These are phyloP conservation scores for Claviceps sp. DNA, from an alignment of 2,329 filamentous ascomycete species.

Conservation along the genomic window DNA sequence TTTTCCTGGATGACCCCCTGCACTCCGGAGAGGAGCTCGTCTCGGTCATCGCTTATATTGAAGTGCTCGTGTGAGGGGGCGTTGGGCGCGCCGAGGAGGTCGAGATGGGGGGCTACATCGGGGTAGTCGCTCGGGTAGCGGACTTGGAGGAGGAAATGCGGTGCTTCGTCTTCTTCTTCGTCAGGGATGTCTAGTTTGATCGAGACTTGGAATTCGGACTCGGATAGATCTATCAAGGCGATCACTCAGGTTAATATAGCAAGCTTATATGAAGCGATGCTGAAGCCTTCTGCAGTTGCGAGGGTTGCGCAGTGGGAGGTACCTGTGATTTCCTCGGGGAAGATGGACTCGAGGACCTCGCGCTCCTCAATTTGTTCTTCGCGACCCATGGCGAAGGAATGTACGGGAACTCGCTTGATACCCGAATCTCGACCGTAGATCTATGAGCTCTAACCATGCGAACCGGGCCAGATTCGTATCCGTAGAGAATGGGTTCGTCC, in stretches of 20 bases:
- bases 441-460: too few relatives aligned
- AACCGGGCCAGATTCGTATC: neutral
- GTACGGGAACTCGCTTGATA: neutral
- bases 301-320: slow-evolving; percentile 1
- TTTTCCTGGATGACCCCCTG: slow-evolving; percentile 76
- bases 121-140: slow-evolving; percentile 86
- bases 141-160: slow-evolving; percentile 69
- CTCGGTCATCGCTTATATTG: slow-evolving; percentile 68
- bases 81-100: slow-evolving; percentile 63
- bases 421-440: neutral
- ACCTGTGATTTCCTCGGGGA: slow-evolving; percentile 95
- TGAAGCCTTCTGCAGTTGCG: neutral
- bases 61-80: slow-evolving; percentile 57
- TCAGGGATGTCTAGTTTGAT: slow-evolving; percentile 69
- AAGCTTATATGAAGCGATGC: too few relatives aligned
- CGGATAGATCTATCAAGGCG: slow-evolving; percentile 59
- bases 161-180: slow-evolving; percentile 47
- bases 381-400: slow-evolving; percentile 37
- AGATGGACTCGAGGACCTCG: slow-evolving; percentile 96
- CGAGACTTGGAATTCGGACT: slow-evolving; percentile 76
- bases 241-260: too few relatives aligned
- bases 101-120: slow-evolving; percentile 70
- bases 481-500: neutral
- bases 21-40: slow-evolving; percentile 56
- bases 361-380: slow-evolving; percentile 95